Base-by-base conservation (phyloP, 768 basidiomycete species). In the Daedaleopsis nitida region DNA sequence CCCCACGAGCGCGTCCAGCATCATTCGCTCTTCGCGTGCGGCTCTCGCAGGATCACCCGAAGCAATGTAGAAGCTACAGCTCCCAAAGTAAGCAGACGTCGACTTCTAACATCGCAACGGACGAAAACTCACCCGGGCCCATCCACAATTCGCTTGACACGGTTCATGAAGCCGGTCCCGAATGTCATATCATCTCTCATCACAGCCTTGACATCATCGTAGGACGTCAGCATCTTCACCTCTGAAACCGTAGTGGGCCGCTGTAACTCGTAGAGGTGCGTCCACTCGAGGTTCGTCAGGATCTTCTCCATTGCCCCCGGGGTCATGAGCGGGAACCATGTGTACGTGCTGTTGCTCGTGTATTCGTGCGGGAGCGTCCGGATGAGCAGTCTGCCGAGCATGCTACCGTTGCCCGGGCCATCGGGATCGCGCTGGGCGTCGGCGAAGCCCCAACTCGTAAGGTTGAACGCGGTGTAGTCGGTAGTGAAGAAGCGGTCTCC, bases 301-400 rank as follows among this genome's bases (percentile, higher is more conserved):
- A 86, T 71, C 1, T 68, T 73, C 60, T 83, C 75, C 91, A 93
- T 92, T 2, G 85, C 72, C 0, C 80, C 76, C 4, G 92, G 92
- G 0, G 87, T 89, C 86, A 93, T 87, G 47, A 94, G 78, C n/a
- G 92, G 89, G 86, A 93, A 94, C 84, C 90, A 92, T 4, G 92
- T 86, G 70, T 91, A 94, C 50, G 84, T 76, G 60, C 88, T 90
- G 70, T 88, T 85, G 59, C 83, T 80, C 0, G 81, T 80, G 74
- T 81, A 94, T 69, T 91, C 76, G 52, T 85, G 74, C 1, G 92
- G 91, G 1, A 94, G 80, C 19, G 84, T 85, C 49, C 92, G 89
- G 52, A 92, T 76, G 73, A 94, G 75, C 35, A 94, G 81, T 37
- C 87, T 83, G 8, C 88, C 91, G 43, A 93, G 82, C 13, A 83